Percentiles rank a stretch among this genome's conserved stretches.
These are phyloP conservation scores for Cladosporium sp. DNA, from an alignment of 2,329 filamentous ascomycete species.

Conservation along the genomic window DNA sequence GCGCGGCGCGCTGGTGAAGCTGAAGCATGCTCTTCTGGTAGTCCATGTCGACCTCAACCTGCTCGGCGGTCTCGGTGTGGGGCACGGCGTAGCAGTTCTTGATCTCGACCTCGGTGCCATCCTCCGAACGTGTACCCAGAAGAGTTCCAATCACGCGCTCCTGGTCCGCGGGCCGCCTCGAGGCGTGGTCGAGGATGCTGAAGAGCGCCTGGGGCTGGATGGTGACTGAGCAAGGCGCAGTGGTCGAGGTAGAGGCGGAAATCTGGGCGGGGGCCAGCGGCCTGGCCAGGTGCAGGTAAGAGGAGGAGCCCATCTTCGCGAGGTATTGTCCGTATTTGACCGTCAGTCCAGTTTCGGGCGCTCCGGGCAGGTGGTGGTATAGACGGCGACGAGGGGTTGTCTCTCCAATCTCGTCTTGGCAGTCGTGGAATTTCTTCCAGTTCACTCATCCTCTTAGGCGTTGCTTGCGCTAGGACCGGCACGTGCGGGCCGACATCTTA, in stretches of 20 bases:
- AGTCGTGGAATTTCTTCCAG: slow-evolving; percentile 3
- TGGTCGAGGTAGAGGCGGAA: slow-evolving; percentile 70
- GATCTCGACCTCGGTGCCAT: slow-evolving; percentile 94
- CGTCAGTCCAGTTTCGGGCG: slow-evolving; percentile 13
- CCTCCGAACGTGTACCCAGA: slow-evolving; percentile 87
- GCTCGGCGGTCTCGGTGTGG: slow-evolving; percentile 96
- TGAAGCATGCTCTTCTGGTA: slow-evolving; percentile 99
- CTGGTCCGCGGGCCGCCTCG: slow-evolving; percentile 85
- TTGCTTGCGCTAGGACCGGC: no score
- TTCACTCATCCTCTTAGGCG: no score
- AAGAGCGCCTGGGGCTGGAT: slow-evolving; percentile 85
- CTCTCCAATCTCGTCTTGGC: slow-evolving; percentile 12
- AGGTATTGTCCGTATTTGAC: slow-evolving; percentile 12
- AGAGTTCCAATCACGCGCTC: slow-evolving; percentile 96
- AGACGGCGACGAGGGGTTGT: slow-evolving; percentile 10
- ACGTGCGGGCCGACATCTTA: no score
- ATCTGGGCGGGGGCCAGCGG: slow-evolving; percentile 78
- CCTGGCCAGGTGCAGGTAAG: slow-evolving; percentile 92
- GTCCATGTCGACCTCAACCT: slow-evolving; percentile 99
- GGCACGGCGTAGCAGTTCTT: slow-evolving; percentile 95
- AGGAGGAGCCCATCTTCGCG: slow-evolving; percentile 48
- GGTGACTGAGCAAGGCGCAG: slow-evolving; percentile 86
- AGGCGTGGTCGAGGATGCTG: slow-evolving; percentile 78
- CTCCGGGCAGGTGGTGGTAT: slow-evolving; percentile 15
- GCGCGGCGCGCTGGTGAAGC: slow-evolving; percentile 87